Base-by-base conservation (phyloP, 306 rosid species). In the Hippophae tibetana region DNA sequence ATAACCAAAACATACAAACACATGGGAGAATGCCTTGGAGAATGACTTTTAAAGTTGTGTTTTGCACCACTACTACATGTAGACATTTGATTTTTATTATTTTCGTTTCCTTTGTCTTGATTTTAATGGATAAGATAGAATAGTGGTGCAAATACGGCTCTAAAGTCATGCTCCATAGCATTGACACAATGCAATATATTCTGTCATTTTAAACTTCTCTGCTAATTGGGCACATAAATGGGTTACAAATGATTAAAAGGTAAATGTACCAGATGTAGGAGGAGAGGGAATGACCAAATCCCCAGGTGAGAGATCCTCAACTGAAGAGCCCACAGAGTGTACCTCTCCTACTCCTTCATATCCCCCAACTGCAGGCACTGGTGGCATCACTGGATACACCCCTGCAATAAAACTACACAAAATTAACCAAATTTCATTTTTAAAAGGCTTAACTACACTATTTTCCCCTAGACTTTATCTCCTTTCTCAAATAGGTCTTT, bases 231-330 rank as follows among this genome's bases (percentile, higher is more conserved):
- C 38, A 31, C 2, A 49, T 6, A 1, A 49, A 49, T 13, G 53
- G 23, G 23, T 18, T 12, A 49, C n/a, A 49, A 5, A 41, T 10
- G 57, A 62, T 31, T 47, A 46, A 25, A 38, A 64, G 49, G 50
- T 42, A 27, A n/a, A 41, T 7, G 60, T 69, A 87, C 98, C 97
- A 7, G 69, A 87, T 54, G 94, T 82, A 25, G 96, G 95, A 0
- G 95, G 96, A 56, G 84, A 90, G 5, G 98, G 98, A 76, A 90
- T 85, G 67, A 90, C 96, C 89, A 81, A 76, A 43, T 90, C 98
- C 6, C 98, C 96, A 0, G 87, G 89, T 7, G 69, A 81, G 57
- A 87, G 71, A 61, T 65, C 72, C 5, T 74, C 64, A 13, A 90
- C 96, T 0, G 78, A 74, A 7, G 87, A 67, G 9, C 98, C 98